Conservation (phyloP, 768 basidiomycete genomes). For the Tricholoma furcatifolium region DNA sequence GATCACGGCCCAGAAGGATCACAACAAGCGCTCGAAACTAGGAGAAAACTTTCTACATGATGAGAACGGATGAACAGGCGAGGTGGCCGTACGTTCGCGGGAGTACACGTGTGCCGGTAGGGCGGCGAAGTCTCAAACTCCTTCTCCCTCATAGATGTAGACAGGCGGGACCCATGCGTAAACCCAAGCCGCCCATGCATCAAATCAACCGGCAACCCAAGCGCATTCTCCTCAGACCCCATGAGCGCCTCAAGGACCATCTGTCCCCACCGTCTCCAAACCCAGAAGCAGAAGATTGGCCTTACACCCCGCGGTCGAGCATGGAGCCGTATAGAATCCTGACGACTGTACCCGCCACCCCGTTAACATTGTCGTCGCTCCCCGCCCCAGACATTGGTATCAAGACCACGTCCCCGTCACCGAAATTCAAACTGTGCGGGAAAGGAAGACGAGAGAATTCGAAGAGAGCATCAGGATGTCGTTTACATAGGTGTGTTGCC, state of each 20-base stretch:
- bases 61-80: no score
- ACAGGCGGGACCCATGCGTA: slow-evolving; percentile 21
- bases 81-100: slow-evolving; percentile 78
- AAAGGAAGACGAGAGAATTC: slow-evolving; percentile 35
- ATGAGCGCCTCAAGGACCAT: slow-evolving; percentile 69
- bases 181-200: slow-evolving; percentile 75
- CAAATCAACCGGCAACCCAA: slow-evolving; percentile 75
- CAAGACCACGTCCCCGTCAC: slow-evolving; percentile 48
- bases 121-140: slow-evolving; percentile 23
- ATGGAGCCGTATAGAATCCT: slow-evolving; percentile 86
- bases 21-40: no score
- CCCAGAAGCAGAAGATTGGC: no score
- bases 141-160: slow-evolving; percentile 19
- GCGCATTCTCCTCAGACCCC: slow-evolving; percentile 70
- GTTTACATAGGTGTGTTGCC: slow-evolving; percentile 47
- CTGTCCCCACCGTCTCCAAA: slow-evolving; percentile 56
- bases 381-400: slow-evolving; percentile 47
- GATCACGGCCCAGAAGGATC: no score
- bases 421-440: slow-evolving; percentile 58
- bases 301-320: slow-evolving; percentile 62
- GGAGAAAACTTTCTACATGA: no score
- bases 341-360: slow-evolving; percentile 67
- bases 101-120: slow-evolving; percentile 36
- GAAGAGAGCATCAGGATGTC: slow-evolving; percentile 53
- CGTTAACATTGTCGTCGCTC: no score